Conservation (phyloP, 2,329 filamentous ascomycete genomes). For the Colletotrichum liriopes region DNA sequence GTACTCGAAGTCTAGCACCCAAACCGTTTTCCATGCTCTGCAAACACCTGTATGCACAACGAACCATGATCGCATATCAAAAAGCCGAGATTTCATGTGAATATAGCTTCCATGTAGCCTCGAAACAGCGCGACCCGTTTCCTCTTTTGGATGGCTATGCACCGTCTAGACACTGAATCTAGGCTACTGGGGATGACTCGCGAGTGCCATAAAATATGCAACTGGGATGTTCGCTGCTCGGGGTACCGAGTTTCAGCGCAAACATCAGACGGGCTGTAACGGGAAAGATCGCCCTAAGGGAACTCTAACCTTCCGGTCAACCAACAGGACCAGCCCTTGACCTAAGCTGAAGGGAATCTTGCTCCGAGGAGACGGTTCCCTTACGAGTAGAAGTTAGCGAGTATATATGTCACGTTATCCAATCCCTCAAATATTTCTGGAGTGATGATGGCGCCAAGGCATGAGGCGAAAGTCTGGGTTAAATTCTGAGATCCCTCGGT, state of each 20-base stretch:
- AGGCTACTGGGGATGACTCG: not conserved
- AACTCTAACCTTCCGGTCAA: not conserved
- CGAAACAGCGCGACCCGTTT: not conserved
- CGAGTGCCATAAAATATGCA: not conserved
- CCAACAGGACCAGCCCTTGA: not conserved
- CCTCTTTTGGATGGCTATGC: constrained; percentile 18
- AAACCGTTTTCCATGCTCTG: not conserved
- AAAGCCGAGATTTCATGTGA: constrained; percentile 33
- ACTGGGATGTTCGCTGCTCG: constrained; percentile 1
- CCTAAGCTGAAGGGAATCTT: not conserved
- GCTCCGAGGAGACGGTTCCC: not conserved
- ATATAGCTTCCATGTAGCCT: constrained; percentile 4
- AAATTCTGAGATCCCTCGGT: not conserved
- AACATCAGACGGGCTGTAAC: constrained; percentile 27
- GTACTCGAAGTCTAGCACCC: not conserved
- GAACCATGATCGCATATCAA: constrained; percentile 2
- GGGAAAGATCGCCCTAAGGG: not conserved
- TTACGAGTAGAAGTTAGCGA: not conserved
- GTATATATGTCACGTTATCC: not conserved
- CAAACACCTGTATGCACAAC: constrained; percentile 11
- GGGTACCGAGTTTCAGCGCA: constrained; percentile 19
- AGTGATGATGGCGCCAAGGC: not conserved
- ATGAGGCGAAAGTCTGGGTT: not conserved
- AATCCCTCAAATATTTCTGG: not conserved
- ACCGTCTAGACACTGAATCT: not conserved